Evolutionary conservation across 1,284 basidiomycete genomes (phyloP).

Genomic region (Papiliotrema nemorosa): DNA sequence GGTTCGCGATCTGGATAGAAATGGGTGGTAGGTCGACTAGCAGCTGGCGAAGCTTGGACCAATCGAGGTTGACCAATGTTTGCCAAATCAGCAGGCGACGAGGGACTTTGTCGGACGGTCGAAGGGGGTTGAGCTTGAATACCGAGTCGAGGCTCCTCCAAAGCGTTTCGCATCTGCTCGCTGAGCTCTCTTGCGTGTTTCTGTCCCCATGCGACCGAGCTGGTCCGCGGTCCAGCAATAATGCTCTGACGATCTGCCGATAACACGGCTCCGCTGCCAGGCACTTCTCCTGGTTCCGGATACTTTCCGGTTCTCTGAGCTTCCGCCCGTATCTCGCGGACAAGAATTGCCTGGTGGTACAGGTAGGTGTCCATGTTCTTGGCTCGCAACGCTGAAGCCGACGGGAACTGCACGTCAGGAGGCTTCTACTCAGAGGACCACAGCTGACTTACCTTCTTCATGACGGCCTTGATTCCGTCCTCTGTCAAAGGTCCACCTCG

Average conservation of each 20-base stretch:
- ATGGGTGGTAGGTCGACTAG: conserved; percentile 35
- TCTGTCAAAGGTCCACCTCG: conserved; percentile 70
- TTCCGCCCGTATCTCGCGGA: conserved; percentile 36
- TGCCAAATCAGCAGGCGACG: conserved; percentile 36
- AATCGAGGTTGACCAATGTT: conserved; percentile 8
- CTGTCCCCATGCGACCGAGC: conserved; percentile 13
- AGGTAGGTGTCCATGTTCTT: conserved; percentile 54
- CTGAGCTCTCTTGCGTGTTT: conserved; percentile 10
- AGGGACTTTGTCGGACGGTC: conserved; percentile 36
- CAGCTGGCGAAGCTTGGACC: conserved; percentile 1
- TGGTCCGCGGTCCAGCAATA: conserved; percentile 9
- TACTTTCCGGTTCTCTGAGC: conserved; percentile 35
- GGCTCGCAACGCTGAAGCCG: conserved; percentile 54
- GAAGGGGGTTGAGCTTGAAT: neutral
- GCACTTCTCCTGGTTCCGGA: conserved; percentile 32
- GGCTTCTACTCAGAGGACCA: neutral
- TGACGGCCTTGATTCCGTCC: conserved; percentile 78
- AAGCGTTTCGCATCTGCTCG: conserved; percentile 11
- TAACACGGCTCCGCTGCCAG: conserved; percentile 16
- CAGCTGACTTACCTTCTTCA: conserved; percentile 65
- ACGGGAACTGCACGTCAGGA: conserved; percentile 49
- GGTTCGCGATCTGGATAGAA: conserved; percentile 34
- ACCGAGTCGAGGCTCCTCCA: neutral
- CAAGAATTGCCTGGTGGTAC: conserved; percentile 51
- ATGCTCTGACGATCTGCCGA: conserved; percentile 21